phyloP scores from a whole-genome alignment of 306 rosid species.

The Carpinus fangiana region DNA sequence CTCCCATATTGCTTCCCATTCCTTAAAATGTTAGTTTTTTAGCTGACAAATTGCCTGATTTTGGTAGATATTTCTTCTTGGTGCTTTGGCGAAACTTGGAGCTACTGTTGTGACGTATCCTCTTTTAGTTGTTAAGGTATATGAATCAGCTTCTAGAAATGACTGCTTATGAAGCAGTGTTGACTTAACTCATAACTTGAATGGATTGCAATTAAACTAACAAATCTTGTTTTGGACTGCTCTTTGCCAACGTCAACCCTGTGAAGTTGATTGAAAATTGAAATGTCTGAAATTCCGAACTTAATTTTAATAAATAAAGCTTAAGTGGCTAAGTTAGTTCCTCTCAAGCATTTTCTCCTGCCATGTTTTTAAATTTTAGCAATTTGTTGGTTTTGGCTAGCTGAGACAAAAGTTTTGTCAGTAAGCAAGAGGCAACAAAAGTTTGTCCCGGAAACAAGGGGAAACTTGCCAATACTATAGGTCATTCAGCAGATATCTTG shows the following conservation, averaged over 20 bases:
- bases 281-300: not conserved
- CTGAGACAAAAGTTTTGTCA: not conserved
- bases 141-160: slow-evolving; percentile 11
- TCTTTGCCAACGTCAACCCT: not conserved
- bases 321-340: not conserved
- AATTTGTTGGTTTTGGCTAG: slow-evolving; percentile 12
- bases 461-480: not conserved
- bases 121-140: slow-evolving; percentile 91
- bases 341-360: not conserved
- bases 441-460: not conserved
- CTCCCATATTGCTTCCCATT: not conserved
- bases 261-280: not conserved
- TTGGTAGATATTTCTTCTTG: slow-evolving; percentile 78
- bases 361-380: not conserved
- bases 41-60: slow-evolving; percentile 36
- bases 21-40: slow-evolving; percentile 1
- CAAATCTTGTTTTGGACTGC: slow-evolving; percentile 5
- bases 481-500: not conserved
- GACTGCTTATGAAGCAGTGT: slow-evolving; percentile 7
- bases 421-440: not conserved
- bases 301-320: not conserved
- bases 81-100: slow-evolving; percentile 96
- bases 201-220: not conserved
- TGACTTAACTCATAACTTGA: not conserved
- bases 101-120: slow-evolving; percentile 96